phyloP scores from a whole-genome alignment of 2,329 filamentous ascomycete species.

The Colletotrichum tanaceti region DNA sequence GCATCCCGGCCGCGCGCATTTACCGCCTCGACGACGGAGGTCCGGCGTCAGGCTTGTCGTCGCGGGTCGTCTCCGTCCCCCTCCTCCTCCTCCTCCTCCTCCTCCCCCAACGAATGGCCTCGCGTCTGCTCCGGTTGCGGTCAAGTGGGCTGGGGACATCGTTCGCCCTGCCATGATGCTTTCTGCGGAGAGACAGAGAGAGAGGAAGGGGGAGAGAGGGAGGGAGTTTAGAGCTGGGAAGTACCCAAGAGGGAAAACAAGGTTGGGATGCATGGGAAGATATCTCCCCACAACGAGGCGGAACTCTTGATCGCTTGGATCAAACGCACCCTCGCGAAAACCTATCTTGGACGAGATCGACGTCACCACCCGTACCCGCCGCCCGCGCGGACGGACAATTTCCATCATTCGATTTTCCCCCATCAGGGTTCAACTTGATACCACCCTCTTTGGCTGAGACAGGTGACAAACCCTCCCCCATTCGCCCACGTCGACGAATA shows the following conservation, averaged over 20 bases:
- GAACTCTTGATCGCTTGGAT: too few species aligned
- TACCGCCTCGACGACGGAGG: conserved; percentile 3
- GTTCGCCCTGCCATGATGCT: not conserved
- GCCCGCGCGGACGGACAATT: not conserved
- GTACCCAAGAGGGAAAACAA: too few species aligned
- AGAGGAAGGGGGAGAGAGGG: not conserved
- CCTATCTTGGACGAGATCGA: not conserved
- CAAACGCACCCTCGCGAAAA: not conserved
- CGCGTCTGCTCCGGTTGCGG: conserved; percentile 23
- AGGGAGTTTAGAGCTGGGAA: too few species aligned
- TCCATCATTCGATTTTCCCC: not conserved
- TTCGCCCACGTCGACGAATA: not conserved
- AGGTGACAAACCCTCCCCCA: conserved; percentile 15
- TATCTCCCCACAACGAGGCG: too few species aligned
- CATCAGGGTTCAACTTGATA: not conserved
- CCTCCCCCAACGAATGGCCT: conserved; percentile 18
- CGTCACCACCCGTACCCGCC: not conserved
- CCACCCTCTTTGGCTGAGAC: not conserved
- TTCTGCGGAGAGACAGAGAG: not conserved
- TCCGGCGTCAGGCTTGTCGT: not conserved
- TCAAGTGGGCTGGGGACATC: conserved; percentile 2
- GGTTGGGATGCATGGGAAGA: too few species aligned
- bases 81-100: too few species aligned
- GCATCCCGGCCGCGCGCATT: conserved; percentile 12
- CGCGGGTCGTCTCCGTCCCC: not conserved